A percentile compares a stretch with the other conserved stretches of the same genome.
phyloP scores from a whole-genome alignment of 1,284 basidiomycete species.

The Sporisorium reilianum region DNA sequence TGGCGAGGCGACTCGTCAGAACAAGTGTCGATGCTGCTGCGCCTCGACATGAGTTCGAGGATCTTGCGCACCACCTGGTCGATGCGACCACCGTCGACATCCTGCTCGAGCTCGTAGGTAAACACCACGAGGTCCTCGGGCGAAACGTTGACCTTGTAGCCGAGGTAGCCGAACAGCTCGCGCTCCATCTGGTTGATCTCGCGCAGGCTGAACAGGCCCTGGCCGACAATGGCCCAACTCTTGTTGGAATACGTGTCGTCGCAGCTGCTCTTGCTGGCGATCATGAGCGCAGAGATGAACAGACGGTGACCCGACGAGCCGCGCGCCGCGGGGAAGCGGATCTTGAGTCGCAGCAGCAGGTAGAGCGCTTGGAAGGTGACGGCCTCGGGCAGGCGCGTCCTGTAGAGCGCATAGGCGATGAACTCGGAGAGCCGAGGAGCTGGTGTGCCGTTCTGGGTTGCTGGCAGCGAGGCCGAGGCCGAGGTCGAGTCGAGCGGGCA shows the following conservation, averaged over 20 bases:
- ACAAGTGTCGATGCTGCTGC: conserved; percentile 28
- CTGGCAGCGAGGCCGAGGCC: conserved; percentile 42
- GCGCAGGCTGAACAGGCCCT: conserved; percentile 66
- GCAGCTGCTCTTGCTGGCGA: conserved; percentile 68
- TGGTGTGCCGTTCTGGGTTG: conserved; percentile 26
- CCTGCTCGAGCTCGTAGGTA: conserved; percentile 55
- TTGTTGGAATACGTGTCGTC: conserved; percentile 70
- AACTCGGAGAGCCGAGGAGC: conserved; percentile 67
- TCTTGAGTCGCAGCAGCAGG: conserved; percentile 67
- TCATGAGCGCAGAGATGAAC: conserved; percentile 69
- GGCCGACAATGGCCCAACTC: conserved; percentile 69
- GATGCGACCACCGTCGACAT: conserved; percentile 38
- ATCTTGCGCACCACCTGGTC: conserved; percentile 45
- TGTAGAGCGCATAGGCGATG: conserved; percentile 69
- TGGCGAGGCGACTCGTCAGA: conserved; percentile 27
- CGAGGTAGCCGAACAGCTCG: conserved; percentile 68
- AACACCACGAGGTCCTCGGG: conserved; percentile 63
- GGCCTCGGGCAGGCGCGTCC: conserved; percentile 65
- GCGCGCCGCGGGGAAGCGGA: conserved; percentile 66
- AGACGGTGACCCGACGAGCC: conserved; percentile 69
- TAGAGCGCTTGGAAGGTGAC: conserved; percentile 67
- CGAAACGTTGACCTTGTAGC: conserved; percentile 63
- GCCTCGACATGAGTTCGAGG: conserved; percentile 32
- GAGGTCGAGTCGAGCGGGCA: conserved; percentile 65
- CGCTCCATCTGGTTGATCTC: conserved; percentile 70